These are phyloP conservation scores for Carex cristatella DNA, from an alignment of 176 grass and related monocot species.

Conservation along the genomic window DNA sequence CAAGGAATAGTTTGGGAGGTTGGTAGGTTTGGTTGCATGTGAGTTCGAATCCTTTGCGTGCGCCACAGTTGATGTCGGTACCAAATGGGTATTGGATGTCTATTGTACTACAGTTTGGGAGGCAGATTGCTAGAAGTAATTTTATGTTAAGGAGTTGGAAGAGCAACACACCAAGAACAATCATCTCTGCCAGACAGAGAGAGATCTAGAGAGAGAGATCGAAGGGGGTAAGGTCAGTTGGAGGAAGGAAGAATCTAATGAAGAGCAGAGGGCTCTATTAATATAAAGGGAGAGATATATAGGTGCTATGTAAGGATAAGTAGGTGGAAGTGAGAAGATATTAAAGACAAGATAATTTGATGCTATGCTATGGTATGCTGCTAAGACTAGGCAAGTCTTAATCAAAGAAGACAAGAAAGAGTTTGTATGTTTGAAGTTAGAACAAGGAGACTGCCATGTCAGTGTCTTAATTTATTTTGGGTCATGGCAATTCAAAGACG, in stretches of 20 bases:
- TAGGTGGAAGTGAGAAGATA: conserved; percentile 4
- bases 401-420: neutral
- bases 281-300: neutral
- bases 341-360: neutral
- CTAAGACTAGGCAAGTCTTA: neutral
- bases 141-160: neutral
- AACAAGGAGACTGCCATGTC: neutral
- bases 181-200: neutral
- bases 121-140: conserved; percentile 19
- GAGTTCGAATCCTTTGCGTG: conserved; percentile 27
- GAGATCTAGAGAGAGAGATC: neutral
- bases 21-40: conserved; percentile 14
- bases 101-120: conserved; percentile 28
- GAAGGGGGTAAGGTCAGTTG: neutral
- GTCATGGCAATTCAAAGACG: neutral
- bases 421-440: neutral
- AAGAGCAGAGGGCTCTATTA: neutral
- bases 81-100: conserved; percentile 38
- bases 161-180: conserved; percentile 18
- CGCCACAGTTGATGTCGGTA: conserved; percentile 24
- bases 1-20: conserved; percentile 33
- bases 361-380: neutral
- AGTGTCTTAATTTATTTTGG: neutral
- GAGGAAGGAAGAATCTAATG: neutral
- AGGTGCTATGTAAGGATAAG: neutral